Evolutionary conservation across 1,284 basidiomycete species (phyloP).

Genomic region (Ganoderma leucocontextum): DNA sequence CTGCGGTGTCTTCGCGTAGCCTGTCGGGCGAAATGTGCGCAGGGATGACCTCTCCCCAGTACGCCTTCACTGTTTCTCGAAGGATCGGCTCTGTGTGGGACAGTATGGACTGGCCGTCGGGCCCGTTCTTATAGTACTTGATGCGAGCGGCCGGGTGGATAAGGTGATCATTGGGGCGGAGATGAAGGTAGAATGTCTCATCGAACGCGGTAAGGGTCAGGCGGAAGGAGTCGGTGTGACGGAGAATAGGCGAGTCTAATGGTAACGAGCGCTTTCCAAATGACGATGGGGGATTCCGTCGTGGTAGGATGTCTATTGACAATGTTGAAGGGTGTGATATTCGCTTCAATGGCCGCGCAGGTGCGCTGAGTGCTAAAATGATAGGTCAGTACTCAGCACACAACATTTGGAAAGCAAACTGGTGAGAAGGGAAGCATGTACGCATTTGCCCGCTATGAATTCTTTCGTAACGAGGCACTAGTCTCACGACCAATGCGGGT

Average conservation of each 20-base stretch:
- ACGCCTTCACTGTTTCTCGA: slow-evolving; percentile 65
- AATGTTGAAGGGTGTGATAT: slow-evolving; percentile 65
- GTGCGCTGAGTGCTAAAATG: slow-evolving; percentile 46
- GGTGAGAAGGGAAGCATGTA: neutral
- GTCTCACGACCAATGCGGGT: no score
- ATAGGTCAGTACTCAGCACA: neutral
- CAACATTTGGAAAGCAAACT: neutral
- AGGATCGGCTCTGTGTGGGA: slow-evolving; percentile 60
- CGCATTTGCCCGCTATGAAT: neutral
- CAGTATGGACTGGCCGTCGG: slow-evolving; percentile 56
- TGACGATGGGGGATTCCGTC: slow-evolving; percentile 45
- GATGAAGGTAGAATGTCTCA: slow-evolving; percentile 70
- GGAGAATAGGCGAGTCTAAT: slow-evolving; percentile 52
- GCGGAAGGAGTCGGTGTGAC: slow-evolving; percentile 70
- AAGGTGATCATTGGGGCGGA: slow-evolving; percentile 79
- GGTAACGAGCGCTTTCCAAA: slow-evolving; percentile 46
- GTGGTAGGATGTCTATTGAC: slow-evolving; percentile 73
- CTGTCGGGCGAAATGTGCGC: slow-evolving; percentile 56
- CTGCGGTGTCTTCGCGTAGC: slow-evolving; percentile 67
- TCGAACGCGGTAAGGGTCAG: slow-evolving; percentile 70
- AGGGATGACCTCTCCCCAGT: slow-evolving; percentile 74
- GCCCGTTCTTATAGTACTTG: slow-evolving; percentile 59
- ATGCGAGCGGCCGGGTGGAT: slow-evolving; percentile 81
- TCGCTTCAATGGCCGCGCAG: slow-evolving; percentile 63
- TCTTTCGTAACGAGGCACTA: neutral